phyloP scores from a whole-genome alignment of 345 rosid species.

The Arabidopsis arenosa region DNA sequence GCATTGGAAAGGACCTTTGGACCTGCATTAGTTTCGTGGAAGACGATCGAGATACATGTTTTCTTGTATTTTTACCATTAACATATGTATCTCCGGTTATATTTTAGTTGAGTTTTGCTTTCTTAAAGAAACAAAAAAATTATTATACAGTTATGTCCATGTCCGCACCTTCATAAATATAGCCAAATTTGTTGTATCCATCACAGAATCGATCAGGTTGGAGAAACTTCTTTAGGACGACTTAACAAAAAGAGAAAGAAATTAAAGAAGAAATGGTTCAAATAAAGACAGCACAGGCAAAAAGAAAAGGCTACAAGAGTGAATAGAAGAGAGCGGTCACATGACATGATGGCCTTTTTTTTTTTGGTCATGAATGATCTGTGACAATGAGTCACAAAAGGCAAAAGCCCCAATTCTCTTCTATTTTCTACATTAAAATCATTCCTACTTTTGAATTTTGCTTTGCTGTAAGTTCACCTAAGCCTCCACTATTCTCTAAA shows the following conservation, averaged over 20 bases:
- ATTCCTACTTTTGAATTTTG: slow-evolving; percentile 43
- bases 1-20: no score
- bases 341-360: slow-evolving; percentile 42
- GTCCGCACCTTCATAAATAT: not conserved
- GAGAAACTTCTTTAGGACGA: slow-evolving; percentile 39
- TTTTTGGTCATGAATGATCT: slow-evolving; percentile 43
- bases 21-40: not conserved
- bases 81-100: not conserved
- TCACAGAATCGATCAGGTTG: slow-evolving; percentile 10
- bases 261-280: slow-evolving; percentile 29
- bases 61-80: not conserved
- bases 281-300: slow-evolving; percentile 10
- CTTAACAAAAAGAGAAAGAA: slow-evolving; percentile 33
- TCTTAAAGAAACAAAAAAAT: not conserved
- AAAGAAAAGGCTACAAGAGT: slow-evolving; percentile 38
- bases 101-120: not conserved
- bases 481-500: slow-evolving; percentile 37
- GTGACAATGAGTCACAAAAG: slow-evolving; percentile 44
- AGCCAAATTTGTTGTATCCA: slow-evolving; percentile 29
- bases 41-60: not conserved
- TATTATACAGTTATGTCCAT: not conserved
- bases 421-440: slow-evolving; percentile 41
- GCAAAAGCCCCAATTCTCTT: slow-evolving; percentile 25
- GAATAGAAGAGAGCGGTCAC: slow-evolving; percentile 36
- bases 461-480: slow-evolving; percentile 43